Percentiles rank a stretch among this genome's conserved stretches.
phyloP scores from a whole-genome alignment of 495 filamentous ascomycete species.

The Lophium mytilinum region DNA sequence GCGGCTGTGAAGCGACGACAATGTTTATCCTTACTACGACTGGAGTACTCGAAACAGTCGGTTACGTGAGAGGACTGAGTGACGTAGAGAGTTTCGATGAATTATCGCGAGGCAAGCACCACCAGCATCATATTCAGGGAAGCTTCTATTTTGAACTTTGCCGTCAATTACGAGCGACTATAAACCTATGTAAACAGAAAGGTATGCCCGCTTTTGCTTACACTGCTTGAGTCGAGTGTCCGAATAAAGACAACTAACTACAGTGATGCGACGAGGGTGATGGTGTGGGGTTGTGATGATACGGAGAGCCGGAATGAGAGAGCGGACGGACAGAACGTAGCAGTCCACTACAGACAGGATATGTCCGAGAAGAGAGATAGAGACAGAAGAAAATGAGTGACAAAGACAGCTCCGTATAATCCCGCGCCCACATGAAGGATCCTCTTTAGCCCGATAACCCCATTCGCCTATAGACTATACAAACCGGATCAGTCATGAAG shows the following conservation, averaged over 20 bases:
- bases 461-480: constrained; percentile 11
- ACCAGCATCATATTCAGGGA: too few species aligned
- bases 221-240: neutral
- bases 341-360: neutral
- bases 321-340: constrained; percentile 2
- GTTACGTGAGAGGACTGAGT: too few species aligned
- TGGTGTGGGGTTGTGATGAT: neutral
- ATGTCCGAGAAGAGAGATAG: constrained; percentile 1
- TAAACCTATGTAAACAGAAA: neutral
- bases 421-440: neutral
- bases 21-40: too few species aligned
- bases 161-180: neutral
- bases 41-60: too few species aligned
- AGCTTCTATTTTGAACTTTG: too few species aligned
- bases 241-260: neutral
- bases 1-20: too few species aligned
- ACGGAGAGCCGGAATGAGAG: constrained; percentile 1
- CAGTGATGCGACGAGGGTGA: neutral
- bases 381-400: constrained; percentile 13
- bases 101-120: too few species aligned
- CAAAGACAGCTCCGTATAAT: neutral
- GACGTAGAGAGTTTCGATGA: too few species aligned
- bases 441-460: constrained; percentile 10
- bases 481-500: constrained; percentile 13
- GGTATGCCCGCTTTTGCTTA: constrained; percentile 10